phyloP scores from a whole-genome alignment of 176 grass and related monocot genomes.

The Carex myosuroides region DNA sequence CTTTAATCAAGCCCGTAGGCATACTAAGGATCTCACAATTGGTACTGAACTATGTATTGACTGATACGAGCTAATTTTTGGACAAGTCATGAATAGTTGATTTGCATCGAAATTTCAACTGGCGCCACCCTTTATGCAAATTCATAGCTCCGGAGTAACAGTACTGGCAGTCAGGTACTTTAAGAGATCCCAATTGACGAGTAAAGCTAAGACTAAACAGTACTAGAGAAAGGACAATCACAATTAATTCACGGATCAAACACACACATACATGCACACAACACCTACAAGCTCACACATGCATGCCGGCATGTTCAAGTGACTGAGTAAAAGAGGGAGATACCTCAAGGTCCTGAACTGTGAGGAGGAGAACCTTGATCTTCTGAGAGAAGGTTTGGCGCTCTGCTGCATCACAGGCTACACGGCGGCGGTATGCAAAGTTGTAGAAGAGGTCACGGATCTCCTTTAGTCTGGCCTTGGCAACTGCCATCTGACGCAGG shows the following conservation, averaged over 20 bases:
- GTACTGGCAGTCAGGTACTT: not conserved
- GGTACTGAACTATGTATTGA: not conserved
- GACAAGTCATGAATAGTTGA: not conserved
- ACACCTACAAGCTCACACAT: not conserved
- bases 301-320: not conserved
- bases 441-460: constrained; percentile 68
- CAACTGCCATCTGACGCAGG: constrained; percentile 71
- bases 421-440: constrained; percentile 51
- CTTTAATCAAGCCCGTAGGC: too few species aligned
- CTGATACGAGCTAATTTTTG: not conserved
- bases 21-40: not conserved
- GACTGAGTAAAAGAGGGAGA: constrained; percentile 5
- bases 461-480: constrained; percentile 85
- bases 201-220: not conserved
- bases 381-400: constrained; percentile 79
- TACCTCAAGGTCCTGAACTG: constrained; percentile 79
- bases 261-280: not conserved
- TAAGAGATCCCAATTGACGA: not conserved
- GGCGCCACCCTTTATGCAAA: not conserved
- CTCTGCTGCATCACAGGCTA: constrained; percentile 42
- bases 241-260: not conserved
- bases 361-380: constrained; percentile 84
- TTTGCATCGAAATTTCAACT: not conserved
- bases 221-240: not conserved
- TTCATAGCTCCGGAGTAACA: not conserved